These are phyloP conservation scores for Chara braunii DNA, from an alignment of 139 green algal genomes.

Conservation along the genomic window DNA sequence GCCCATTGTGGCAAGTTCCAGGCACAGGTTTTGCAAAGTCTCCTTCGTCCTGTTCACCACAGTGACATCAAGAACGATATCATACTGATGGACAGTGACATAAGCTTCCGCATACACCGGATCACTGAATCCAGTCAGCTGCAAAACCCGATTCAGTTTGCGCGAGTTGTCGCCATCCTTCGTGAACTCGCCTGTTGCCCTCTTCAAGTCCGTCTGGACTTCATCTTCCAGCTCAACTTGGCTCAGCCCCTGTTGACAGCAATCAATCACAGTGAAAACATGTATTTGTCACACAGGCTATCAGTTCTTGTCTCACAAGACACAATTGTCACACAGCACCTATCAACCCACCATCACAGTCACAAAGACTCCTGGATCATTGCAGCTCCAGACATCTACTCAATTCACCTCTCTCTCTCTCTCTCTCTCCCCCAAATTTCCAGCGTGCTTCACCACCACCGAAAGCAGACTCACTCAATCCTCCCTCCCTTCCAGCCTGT, in stretches of 20 bases:
- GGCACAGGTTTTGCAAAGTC: constrained; percentile 77
- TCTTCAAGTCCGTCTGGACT: constrained; percentile 67
- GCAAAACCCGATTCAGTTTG: constrained; percentile 80
- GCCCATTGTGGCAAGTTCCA: constrained; percentile 98
- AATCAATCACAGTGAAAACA: no score
- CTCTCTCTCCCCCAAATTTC: no score
- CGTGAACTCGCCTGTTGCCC: constrained; percentile 63
- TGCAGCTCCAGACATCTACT: no score
- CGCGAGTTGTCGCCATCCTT: constrained; percentile 37
- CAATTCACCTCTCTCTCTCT: no score
- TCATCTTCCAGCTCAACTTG: constrained; percentile 87
- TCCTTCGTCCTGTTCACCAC: constrained; percentile 80
- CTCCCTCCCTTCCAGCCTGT: no score
- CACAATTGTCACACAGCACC: no score
- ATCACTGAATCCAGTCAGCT: constrained; percentile 92
- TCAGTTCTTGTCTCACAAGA: no score
- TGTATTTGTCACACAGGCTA: no score
- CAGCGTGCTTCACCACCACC: no score
- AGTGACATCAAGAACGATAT: constrained; percentile 94
- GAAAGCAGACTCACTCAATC: no score
- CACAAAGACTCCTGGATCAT: no score
- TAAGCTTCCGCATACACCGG: constrained; percentile 94
- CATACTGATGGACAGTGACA: constrained; percentile 74
- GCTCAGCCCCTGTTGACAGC: constrained; percentile 44
- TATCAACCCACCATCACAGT: no score